A percentile compares a stretch with the other conserved stretches of the same genome.
phyloP scores from a whole-genome alignment of 106 monocot species.

The Dioscorea dumetorum region DNA sequence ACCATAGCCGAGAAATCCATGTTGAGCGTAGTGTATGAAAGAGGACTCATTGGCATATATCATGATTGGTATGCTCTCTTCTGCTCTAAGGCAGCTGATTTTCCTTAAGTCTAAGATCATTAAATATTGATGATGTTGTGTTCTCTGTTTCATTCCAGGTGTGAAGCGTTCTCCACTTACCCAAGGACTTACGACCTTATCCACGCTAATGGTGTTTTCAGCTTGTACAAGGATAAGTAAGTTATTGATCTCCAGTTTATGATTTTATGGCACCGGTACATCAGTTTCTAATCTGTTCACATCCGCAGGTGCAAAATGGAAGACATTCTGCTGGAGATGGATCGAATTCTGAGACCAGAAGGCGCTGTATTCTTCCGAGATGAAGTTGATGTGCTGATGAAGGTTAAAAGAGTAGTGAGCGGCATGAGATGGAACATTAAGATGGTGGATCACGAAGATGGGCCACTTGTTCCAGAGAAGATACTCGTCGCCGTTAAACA shows the following conservation, averaged over 20 bases:
- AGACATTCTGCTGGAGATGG: constrained; percentile 50
- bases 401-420: constrained; percentile 16
- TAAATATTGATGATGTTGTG: no score
- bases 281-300: not conserved
- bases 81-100: not conserved
- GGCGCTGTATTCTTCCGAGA: constrained; percentile 41
- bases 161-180: constrained; percentile 45
- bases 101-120: not conserved
- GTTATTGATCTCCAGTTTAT: not conserved
- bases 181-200: constrained; percentile 41
- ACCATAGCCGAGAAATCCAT: constrained; percentile 31
- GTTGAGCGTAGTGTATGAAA: constrained; percentile 23
- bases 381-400: constrained; percentile 30
- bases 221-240: constrained; percentile 27
- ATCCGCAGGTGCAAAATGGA: constrained; percentile 32
- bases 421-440: constrained; percentile 39
- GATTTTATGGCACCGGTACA: no score
- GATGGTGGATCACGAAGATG: constrained; percentile 37
- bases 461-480: constrained; percentile 35
- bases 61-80: constrained; percentile 32
- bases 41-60: constrained; percentile 40
- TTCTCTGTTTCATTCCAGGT: constrained; percentile 12
- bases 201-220: constrained; percentile 33
- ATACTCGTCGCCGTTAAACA: constrained; percentile 34
- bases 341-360: constrained; percentile 38